phyloP scores from a whole-genome alignment of 352 stramenopile species.

The Phytophthora agathidicida region DNA sequence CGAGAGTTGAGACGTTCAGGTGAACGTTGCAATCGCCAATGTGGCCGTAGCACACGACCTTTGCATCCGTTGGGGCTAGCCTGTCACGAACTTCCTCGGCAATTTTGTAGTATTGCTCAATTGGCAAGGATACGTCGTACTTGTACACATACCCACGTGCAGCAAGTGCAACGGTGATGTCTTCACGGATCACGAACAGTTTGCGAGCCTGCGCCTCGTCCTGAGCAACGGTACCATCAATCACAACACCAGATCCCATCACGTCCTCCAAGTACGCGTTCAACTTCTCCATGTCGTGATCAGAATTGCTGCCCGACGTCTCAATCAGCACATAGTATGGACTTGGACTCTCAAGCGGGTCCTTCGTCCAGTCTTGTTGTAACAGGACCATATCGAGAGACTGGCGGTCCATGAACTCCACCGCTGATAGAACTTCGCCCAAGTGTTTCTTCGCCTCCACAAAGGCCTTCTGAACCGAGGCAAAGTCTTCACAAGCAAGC shows the following conservation, averaged over 20 bases:
- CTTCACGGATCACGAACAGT: slow-evolving; percentile 96
- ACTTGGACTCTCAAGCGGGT: slow-evolving; percentile 64
- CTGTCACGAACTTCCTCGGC: slow-evolving; percentile 75
- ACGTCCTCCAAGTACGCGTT: slow-evolving; percentile 83
- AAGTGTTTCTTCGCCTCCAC: slow-evolving; percentile 87
- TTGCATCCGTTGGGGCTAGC: slow-evolving; percentile 49
- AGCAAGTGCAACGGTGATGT: slow-evolving; percentile 90
- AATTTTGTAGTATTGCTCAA: slow-evolving; percentile 92
- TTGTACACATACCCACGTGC: slow-evolving; percentile 95
- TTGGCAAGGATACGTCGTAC: slow-evolving; percentile 96
- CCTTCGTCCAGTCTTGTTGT: slow-evolving; percentile 71
- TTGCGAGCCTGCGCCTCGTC: slow-evolving; percentile 90
- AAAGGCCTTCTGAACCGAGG: slow-evolving; percentile 81
- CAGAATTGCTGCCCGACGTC: slow-evolving; percentile 91
- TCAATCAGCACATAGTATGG: slow-evolving; percentile 97
- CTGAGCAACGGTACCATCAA: slow-evolving; percentile 94
- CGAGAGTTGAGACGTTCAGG: slow-evolving; percentile 92
- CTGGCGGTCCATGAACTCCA: slow-evolving; percentile 96
- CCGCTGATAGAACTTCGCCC: slow-evolving; percentile 94
- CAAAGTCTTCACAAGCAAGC: slow-evolving; percentile 91
- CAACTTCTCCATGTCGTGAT: slow-evolving; percentile 94
- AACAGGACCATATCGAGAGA: slow-evolving; percentile 89
- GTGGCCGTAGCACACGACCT: slow-evolving; percentile 93
- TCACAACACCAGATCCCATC: slow-evolving; percentile 71
- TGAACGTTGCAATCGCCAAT: slow-evolving; percentile 97